Evolutionary conservation across 2,329 filamentous ascomycete genomes (phyloP).

Genomic region (Coniochaeta pulveracea): DNA sequence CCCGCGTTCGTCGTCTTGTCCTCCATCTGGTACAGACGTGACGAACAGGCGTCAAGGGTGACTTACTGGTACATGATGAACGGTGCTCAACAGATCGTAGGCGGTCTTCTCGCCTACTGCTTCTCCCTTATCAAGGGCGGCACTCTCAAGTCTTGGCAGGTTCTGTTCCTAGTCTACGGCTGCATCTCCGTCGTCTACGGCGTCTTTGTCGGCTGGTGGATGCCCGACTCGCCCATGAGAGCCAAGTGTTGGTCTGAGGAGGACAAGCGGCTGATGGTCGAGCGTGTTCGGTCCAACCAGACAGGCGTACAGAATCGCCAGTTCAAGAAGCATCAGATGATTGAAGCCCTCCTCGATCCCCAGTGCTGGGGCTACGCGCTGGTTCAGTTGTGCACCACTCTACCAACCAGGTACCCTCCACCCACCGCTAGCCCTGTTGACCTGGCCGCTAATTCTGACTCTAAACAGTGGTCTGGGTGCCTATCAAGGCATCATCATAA

Average conservation of each 20-base stretch:
- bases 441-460: too few species aligned
- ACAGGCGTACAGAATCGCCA: constrained; percentile 46
- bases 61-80: constrained; percentile 76
- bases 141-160: constrained; percentile 53
- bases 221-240: constrained; percentile 61
- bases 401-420: too few species aligned
- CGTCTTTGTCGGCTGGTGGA: constrained; percentile 49
- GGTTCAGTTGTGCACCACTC: constrained; percentile 59
- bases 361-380: constrained; percentile 54
- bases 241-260: constrained; percentile 57
- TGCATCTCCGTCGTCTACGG: constrained; percentile 51
- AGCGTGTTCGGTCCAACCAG: constrained; percentile 48
- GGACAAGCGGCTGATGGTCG: constrained; percentile 53
- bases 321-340: constrained; percentile 33
- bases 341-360: constrained; percentile 48
- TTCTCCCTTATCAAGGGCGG: constrained; percentile 39
- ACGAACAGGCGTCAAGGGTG: constrained; percentile 55
- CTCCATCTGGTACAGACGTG: constrained; percentile 59
- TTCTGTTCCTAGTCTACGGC: constrained; percentile 58
- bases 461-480: constrained; percentile 60
- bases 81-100: constrained; percentile 60
- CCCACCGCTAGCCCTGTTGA: too few species aligned
- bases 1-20: constrained; percentile 57
- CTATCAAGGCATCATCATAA: constrained; percentile 67
- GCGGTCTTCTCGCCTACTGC: constrained; percentile 59